phyloP scores from a whole-genome alignment of 2,329 filamentous ascomycete genomes.

The Fusarium bactridioides region DNA sequence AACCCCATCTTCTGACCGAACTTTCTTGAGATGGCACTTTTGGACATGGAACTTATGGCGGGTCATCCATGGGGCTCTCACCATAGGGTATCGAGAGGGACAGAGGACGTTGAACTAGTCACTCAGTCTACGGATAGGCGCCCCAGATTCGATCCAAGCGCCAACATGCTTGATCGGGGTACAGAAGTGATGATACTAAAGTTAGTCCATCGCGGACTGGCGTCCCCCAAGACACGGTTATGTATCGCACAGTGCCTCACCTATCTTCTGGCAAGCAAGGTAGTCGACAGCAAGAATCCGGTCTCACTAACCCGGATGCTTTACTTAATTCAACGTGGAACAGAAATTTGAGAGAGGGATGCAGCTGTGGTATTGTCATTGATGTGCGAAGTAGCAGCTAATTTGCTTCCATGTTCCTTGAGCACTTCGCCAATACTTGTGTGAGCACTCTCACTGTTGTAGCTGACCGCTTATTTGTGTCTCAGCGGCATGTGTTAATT shows the following conservation, averaged over 20 bases:
- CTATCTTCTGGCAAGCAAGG: background rate
- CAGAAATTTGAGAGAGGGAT: background rate
- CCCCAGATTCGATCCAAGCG: slow-evolving; percentile 4
- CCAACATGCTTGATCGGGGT: slow-evolving; percentile 25
- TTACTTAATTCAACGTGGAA: background rate
- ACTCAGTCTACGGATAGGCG: background rate
- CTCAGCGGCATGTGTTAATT: slow-evolving; percentile 10
- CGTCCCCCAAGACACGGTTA: slow-evolving; percentile 8
- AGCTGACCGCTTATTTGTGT: slow-evolving; percentile 2
- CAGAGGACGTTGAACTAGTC: slow-evolving; percentile 28
- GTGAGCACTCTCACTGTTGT: background rate
- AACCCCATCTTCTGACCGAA: background rate
- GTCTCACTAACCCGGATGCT: background rate
- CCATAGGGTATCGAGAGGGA: slow-evolving; percentile 2
- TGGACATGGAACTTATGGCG: background rate
- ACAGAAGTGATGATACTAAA: slow-evolving; percentile 23
- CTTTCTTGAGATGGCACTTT: background rate
- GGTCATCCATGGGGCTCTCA: background rate
- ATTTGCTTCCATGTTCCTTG: background rate
- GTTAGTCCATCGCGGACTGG: background rate
- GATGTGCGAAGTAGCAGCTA: background rate
- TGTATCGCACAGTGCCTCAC: background rate
- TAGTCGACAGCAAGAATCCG: background rate
- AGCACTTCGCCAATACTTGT: background rate
- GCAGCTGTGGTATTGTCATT: background rate